Base-by-base conservation (phyloP, 1,139 yeast genomes). In the Geotrichum cucujoidarum region DNA sequence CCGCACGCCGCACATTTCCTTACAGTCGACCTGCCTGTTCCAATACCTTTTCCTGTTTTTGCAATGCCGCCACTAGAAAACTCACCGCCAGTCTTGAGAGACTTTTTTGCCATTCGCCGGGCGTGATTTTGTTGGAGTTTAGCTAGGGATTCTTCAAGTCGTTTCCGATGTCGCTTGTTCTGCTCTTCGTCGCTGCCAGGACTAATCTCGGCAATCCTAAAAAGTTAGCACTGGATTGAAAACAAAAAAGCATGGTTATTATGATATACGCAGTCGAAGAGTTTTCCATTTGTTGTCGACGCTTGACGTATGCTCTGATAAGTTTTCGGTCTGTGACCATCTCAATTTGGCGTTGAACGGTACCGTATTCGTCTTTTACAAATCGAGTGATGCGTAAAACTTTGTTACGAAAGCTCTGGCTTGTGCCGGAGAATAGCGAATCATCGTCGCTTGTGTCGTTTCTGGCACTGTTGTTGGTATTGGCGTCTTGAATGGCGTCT, bases 1-100 rank as follows among this genome's bases (percentile, higher is more conserved):
- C 97, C 97, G 74, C 97, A 90, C 1, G 95, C 83, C 4, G 94
- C 89, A 69, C 97, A 90, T 60, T 88, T 77, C 62, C 97, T 73
- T 6, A 85, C 82, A 1, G 85, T 86, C 49, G 88, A 80, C 61
- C 86, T 87, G 41, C 65, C 68, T 32, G 63, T 63, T 3, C 64
- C 66, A 16, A 51, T 57, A 13, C 57, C 56, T 14, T 68, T 64
- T 38, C 59, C 57, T 27, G 24, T 37, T 24, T 57, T 57, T 6
- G 52, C 8, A 35, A 21, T 3, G 35, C 31, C 24, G 37, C 17
- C 24, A n/a, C 38, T 42, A 4, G 49, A 46, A 6, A 43, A 35
- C 43, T 60, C 60, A 41, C 60, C 55, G n/a, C 57, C 59, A 16
- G 53, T 70, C 51, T 62, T 66, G 53, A 66, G 70, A 14, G 72